Conservation (phyloP, 1,284 basidiomycete genomes). For the Pterula multifida region DNA sequence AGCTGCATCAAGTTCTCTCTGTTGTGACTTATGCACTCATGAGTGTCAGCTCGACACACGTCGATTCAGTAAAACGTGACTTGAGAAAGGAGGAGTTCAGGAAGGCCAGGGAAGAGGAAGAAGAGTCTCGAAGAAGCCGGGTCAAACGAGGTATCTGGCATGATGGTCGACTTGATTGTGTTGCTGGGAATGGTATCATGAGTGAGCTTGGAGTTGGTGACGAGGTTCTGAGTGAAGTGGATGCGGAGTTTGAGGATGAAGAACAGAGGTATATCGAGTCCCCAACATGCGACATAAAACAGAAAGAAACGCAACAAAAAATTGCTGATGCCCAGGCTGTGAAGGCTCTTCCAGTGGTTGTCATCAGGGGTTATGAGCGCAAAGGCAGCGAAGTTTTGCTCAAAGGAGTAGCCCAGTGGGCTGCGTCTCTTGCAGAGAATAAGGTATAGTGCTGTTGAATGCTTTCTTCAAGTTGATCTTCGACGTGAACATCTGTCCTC, state of each 20-base stretch:
- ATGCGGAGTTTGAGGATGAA: slow-evolving; percentile 15
- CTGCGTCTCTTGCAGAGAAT: slow-evolving; percentile 69
- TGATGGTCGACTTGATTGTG: slow-evolving; percentile 68
- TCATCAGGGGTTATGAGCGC: slow-evolving; percentile 68
- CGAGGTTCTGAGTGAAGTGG: slow-evolving; percentile 35
- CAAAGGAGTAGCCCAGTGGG: slow-evolving; percentile 77
- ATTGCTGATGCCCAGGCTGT: slow-evolving; percentile 37
- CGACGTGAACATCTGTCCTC: neutral
- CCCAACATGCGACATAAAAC: slow-evolving; percentile 8
- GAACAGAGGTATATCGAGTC: neutral
- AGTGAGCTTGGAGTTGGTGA: slow-evolving; percentile 75
- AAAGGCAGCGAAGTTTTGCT: slow-evolving; percentile 66
- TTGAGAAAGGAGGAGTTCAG: slow-evolving; percentile 6
- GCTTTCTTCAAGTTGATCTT: neutral
- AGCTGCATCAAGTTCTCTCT: slow-evolving; percentile 80
- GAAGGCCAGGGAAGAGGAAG: slow-evolving; percentile 21
- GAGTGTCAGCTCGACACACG: slow-evolving; percentile 43
- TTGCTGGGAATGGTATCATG: slow-evolving; percentile 77
- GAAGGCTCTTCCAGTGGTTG: slow-evolving; percentile 69
- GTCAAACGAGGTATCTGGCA: slow-evolving; percentile 60
- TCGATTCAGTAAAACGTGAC: slow-evolving; percentile 29
- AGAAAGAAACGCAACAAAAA: slow-evolving; percentile 21
- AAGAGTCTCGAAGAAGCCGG: slow-evolving; percentile 24
- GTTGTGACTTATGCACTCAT: slow-evolving; percentile 68
- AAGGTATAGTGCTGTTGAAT: slow-evolving; percentile 34